Percentiles rank a stretch among this genome's conserved stretches.
These are phyloP conservation scores for Periconia sp. DNA, from an alignment of 2,329 filamentous ascomycete genomes.

Conservation along the genomic window DNA sequence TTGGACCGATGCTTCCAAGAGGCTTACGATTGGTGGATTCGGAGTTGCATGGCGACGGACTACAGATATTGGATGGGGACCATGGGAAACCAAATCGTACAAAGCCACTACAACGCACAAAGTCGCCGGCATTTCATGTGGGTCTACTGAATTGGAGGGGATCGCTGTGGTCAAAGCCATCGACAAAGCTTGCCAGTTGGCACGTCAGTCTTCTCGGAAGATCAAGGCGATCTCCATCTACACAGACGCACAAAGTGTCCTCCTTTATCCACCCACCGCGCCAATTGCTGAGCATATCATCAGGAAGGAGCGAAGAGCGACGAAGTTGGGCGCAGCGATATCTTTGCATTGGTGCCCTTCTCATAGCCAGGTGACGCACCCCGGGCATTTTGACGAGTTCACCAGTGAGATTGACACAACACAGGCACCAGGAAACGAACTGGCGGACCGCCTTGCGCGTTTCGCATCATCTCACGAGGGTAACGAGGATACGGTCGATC, in stretches of 20 bases:
- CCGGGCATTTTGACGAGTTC: too few species aligned
- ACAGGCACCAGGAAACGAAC: constrained; percentile 18
- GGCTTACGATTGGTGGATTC: background rate
- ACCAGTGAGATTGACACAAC: background rate
- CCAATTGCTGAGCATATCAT: background rate
- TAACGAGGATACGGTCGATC: constrained; percentile 9
- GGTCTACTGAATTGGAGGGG: constrained; percentile 3
- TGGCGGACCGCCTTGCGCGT: constrained; percentile 13
- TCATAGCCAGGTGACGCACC: constrained; percentile 13
- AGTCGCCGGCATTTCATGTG: background rate
- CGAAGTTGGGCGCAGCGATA: background rate
- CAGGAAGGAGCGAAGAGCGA: constrained; percentile 5
- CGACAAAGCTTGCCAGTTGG: constrained; percentile 7
- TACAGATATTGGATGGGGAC: constrained; percentile 8
- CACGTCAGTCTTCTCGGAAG: background rate
- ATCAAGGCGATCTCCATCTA: constrained; percentile 13
- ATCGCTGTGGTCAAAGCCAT: constrained; percentile 17
- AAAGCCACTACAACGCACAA: constrained; percentile 13
- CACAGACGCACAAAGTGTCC: constrained; percentile 7
- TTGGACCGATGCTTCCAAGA: constrained; percentile 14
- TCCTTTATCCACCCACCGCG: background rate
- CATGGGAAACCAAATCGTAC: constrained; percentile 10
- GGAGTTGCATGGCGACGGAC: constrained; percentile 12
- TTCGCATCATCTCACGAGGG: background rate
- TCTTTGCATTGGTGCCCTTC: constrained; percentile 16